Evolutionary conservation across 1,284 basidiomycete genomes (phyloP), one percentile per base, ranked within the genome.

Genomic region (Moesziomyces parantarcticus): DNA sequence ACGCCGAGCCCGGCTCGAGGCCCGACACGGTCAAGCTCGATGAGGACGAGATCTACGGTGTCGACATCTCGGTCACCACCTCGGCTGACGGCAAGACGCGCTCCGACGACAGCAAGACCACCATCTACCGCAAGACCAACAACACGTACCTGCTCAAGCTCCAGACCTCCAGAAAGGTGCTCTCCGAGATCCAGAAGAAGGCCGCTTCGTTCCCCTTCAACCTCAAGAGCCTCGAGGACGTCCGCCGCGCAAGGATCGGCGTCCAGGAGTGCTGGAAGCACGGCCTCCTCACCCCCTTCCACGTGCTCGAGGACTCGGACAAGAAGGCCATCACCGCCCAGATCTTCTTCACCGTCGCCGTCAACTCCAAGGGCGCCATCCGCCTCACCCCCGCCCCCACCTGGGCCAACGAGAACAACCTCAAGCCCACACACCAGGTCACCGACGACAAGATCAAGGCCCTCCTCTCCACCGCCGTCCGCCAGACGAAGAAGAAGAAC

Each of bases 121-220:
- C 92, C 41, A 91, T 99, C 83, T 97, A 92, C 88, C 94, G 97
- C 85, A 90, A 93, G 75, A 92, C 93, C 83, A 89, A 77, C 89
- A 66, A 76, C 45, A 96, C 92, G 52, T 99, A 98, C 87, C 92
- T 95, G 84, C 89, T 98, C 81, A 99, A 98, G 88, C 92, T 97
- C 90, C 97, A 96, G 87, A 96, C 92, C 57, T 95, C 94, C 53
- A 91, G 96, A 77, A 89, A 92, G 34, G 92, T 97, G 48, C 97
- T 97, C 86, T 92, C 92, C 52, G 96, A 98, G 86, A 92, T 98
- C 80, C 92, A 96, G 86, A 96, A 95, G 88, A 98, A 97, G 85
- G 92, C 96, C 36, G 96, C 95, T 26, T 89, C 93, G 8, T 99
- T 99, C 90, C 96, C 96, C 45, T 97, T 99, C 89, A 97, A 95